These are phyloP conservation scores for Globisporangium irregulare DNA, from an alignment of 352 stramenopile species.

Conservation along the genomic window DNA sequence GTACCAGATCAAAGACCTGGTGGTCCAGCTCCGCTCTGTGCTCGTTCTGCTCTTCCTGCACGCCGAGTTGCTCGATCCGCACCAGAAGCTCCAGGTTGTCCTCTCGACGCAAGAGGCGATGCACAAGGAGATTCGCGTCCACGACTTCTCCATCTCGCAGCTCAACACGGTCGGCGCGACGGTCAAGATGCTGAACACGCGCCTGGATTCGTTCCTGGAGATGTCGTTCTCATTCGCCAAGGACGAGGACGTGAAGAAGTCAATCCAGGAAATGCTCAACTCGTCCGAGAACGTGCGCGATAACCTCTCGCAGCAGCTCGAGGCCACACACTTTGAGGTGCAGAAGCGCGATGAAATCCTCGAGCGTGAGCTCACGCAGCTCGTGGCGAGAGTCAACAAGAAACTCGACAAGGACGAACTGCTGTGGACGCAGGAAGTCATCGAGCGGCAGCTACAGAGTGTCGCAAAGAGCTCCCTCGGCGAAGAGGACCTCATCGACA, in stretches of 20 bases:
- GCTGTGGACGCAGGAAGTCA: conserved; percentile 69
- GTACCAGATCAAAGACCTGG: conserved; percentile 37
- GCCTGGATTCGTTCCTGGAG: conserved; percentile 63
- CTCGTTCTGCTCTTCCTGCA: conserved; percentile 50
- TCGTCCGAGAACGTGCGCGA: conserved; percentile 43
- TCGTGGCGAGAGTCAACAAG: conserved; percentile 62
- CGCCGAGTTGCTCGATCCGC: conserved; percentile 34
- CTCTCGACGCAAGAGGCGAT: conserved; percentile 28
- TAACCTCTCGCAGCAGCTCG: conserved; percentile 44
- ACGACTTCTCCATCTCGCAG: conserved; percentile 52
- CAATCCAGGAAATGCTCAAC: conserved; percentile 58
- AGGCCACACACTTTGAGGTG: conserved; percentile 38
- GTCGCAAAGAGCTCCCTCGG: conserved; percentile 63
- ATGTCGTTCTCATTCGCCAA: conserved; percentile 64
- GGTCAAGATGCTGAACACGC: conserved; percentile 62
- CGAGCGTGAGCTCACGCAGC: conserved; percentile 56
- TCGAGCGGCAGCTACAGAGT: conserved; percentile 61
- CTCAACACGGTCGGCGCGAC: conserved; percentile 45
- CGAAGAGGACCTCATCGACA: conserved; percentile 58
- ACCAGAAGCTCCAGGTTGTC: conserved; percentile 31
- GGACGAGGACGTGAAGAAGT: conserved; percentile 72
- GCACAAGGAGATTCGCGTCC: conserved; percentile 30
- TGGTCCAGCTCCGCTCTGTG: conserved; percentile 59
- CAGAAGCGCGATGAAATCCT: conserved; percentile 48
- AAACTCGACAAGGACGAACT: conserved; percentile 78